Base-by-base conservation (phyloP, 1,139 yeast genomes). In the Suhomyces bribrorum region DNA sequence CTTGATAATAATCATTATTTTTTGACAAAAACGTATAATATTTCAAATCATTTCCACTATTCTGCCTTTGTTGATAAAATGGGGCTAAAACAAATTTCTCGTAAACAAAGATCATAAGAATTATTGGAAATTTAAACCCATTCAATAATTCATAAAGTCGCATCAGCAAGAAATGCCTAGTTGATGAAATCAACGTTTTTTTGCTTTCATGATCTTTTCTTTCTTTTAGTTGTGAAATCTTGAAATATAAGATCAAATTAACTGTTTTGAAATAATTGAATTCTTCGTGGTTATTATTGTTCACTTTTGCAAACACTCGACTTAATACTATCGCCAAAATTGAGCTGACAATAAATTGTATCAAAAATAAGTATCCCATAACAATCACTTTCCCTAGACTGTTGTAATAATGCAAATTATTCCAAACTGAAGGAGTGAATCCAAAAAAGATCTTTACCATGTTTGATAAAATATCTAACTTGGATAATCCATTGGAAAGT, bases 371-470 rank as follows among this genome's bases (percentile, higher is more conserved):
- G 50, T 77, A 80, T 16, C 77, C 67, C 56, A 79, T 65, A 45
- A 77, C 73, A 25, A 77, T 68, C 9, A 62, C 51, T 35, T 75
- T 65, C 2, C 85, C 85, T 26, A 78, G 56, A 3, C 61, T 52
- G 34, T 78, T 73, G 50, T 73, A 79, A 41, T 67, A 63, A 31
- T 67, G 63, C 83, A 83, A 78, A 45, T 75, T 74, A 36, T 72
- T 67, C 85, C 85, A 80, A 1, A 79, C 83, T 0, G 82, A 77
- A 0, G 84, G 83, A 0, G 84, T 79, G 52, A 77, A 79, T 1
- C 85, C 84, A 53, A 79, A 79, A 45, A 79, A 70, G 5, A 79
- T 66, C 52, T 77, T 76, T 35, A 78, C 57, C 67, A 79, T 67
- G 46, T 75, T 79, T 54, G 73, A 79, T 14, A 81, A 75, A 23